Percentiles rank a stretch among this genome's conserved stretches.
Evolutionary conservation across 1,284 basidiomycete species (phyloP).

Genomic region (Trichosporon asahii): DNA sequence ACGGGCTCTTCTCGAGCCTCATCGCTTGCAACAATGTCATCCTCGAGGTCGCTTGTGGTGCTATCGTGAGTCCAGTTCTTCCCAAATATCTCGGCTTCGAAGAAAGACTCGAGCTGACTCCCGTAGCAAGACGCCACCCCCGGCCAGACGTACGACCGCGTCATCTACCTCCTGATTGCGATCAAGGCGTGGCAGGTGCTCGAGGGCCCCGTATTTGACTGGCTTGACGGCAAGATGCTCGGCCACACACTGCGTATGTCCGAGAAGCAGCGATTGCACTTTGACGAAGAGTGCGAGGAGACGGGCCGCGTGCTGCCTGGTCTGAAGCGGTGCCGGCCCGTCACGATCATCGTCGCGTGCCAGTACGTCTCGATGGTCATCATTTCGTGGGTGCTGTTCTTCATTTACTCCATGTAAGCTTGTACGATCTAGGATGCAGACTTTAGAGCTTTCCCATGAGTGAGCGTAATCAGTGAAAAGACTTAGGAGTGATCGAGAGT

Average conservation of each 20-base stretch:
- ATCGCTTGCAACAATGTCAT: conserved; percentile 2
- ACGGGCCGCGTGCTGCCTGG: conserved; percentile 63
- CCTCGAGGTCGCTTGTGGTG: neutral
- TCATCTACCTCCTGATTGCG: conserved; percentile 48
- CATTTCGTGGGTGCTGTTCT: conserved; percentile 17
- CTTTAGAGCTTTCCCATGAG: too few species aligned
- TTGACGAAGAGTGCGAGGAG: conserved; percentile 57
- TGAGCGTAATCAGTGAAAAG: too few species aligned
- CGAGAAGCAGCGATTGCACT: conserved; percentile 35
- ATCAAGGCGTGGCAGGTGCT: conserved; percentile 46
- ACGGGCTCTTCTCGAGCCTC: conserved; percentile 40
- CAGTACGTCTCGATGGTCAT: conserved; percentile 17
- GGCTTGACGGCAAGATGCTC: conserved; percentile 29
- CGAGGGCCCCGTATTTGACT: conserved; percentile 36
- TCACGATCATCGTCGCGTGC: conserved; percentile 8
- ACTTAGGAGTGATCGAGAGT: too few species aligned
- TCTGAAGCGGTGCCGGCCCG: conserved; percentile 4
- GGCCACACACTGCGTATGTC: conserved; percentile 31
- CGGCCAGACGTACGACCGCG: conserved; percentile 37
- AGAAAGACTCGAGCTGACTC: too few species aligned
- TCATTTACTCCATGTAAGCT: conserved; percentile 13
- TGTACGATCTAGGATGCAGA: neutral
- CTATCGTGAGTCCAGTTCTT: conserved; percentile 34
- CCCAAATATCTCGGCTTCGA: too few species aligned
- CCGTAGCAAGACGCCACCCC: conserved; percentile 40